A percentile compares a stretch with the other conserved stretches of the same genome.
phyloP scores from a whole-genome alignment of 2,329 filamentous ascomycete genomes.

The Fusarium sp. region DNA sequence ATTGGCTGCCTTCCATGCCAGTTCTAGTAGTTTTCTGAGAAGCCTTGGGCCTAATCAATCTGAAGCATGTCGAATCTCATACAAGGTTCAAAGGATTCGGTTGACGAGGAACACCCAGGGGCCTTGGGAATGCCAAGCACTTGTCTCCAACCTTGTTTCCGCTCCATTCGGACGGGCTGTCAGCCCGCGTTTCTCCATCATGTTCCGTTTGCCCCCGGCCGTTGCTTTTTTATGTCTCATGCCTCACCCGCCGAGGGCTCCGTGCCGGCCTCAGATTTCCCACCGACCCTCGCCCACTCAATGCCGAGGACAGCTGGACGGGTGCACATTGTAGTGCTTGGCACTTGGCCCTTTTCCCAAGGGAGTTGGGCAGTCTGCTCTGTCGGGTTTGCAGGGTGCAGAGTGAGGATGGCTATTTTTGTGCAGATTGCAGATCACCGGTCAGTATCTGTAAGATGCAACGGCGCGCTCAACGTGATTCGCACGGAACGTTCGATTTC shows the following conservation, averaged over 20 bases:
- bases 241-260: background rate
- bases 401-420: constrained; percentile 1
- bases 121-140: constrained; percentile 1
- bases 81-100: constrained; percentile 16
- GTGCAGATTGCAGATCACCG: constrained; percentile 19
- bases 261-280: background rate
- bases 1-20: background rate
- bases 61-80: constrained; percentile 11
- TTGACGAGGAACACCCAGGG: constrained; percentile 2
- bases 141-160: constrained; percentile 5
- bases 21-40: background rate
- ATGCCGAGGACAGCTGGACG: background rate
- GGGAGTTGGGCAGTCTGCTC: background rate
- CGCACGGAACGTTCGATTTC: constrained; percentile 15
- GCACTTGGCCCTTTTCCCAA: constrained; percentile 1
- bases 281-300: background rate
- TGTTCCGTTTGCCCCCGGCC: constrained; percentile 4
- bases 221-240: background rate
- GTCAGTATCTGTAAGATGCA: constrained; percentile 25
- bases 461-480: constrained; percentile 23
- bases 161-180: background rate
- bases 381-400: background rate
- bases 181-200: constrained; percentile 3
- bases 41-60: constrained; percentile 11
- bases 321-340: background rate